Base-by-base conservation (phyloP, 2,329 filamentous ascomycete species). In the Aspergillus puulaauensis region DNA sequence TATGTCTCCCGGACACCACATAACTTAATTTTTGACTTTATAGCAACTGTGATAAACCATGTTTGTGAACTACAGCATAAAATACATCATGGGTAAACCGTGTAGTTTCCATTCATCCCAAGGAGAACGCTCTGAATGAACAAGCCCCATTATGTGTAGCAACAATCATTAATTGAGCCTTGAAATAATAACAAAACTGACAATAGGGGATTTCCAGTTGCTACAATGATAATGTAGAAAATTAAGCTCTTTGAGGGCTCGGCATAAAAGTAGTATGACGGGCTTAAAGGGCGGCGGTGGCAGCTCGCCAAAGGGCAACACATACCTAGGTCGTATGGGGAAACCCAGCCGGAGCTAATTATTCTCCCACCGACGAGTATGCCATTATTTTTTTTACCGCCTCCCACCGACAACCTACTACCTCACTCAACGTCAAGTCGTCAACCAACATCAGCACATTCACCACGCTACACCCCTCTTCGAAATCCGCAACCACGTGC, bases 351-450 rank as follows among this genome's bases (percentile, higher is more conserved):
- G 27, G 27, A 31, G 27, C 27, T 31, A 31, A 31, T 31, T 9
- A 31, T 43, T 24, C 49, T 41, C 37, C 41, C 33, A 17, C 33
- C 51, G 8, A 19, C 19, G 45, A 24, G 41, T 35, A 41, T 41
- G 27, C 27, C 33, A 39, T 33, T 35, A 52, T 19, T 52, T 56
- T 52, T 56, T 57, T 57, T 57, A 54, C 55, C 55, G 55, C 55
- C 55, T 53, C 37, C 11, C 48, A 39, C 33, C 27, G 11, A 41
- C 50, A 19, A 35, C 37, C 19, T n/a, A 11, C 33, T 45, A 21
- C 43, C 23, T 39, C 39, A 40, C 35, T 21, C 43, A 40, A 19
- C 33, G 27, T 9, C 31, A n/a, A 43, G 31, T 9, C 33, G 27
- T 14, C 31, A 12, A 43, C 17, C 24, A 33, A 12, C n/a, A 21